Conservation (phyloP, 2,329 filamentous ascomycete species). For the Paecilomyces niveus region DNA sequence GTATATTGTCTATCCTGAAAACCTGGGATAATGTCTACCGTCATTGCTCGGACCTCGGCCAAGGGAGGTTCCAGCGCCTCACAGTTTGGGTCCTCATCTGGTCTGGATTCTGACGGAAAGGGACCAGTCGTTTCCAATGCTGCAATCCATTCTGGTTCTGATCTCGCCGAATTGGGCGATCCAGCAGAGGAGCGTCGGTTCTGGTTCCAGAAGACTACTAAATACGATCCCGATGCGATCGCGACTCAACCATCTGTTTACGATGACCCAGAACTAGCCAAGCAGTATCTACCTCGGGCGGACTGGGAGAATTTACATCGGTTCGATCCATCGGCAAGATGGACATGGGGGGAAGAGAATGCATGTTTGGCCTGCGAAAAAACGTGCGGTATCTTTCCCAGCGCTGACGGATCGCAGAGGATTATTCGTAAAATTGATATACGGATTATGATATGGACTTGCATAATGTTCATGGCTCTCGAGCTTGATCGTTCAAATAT, state of each 20-base stretch:
- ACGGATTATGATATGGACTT: conserved; percentile 29
- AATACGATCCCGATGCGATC: conserved; percentile 18
- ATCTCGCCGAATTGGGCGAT: conserved; percentile 8
- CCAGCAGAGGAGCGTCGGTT: conserved; percentile 16
- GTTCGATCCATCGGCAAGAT: conserved; percentile 19
- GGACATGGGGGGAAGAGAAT: conserved; percentile 16
- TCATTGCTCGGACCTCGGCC: neutral
- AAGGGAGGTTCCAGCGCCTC: neutral
- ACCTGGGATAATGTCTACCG: conserved; percentile 4
- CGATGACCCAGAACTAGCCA: conserved; percentile 34
- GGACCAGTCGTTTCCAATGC: neutral
- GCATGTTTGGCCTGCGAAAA: neutral
- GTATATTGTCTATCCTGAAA: neutral
- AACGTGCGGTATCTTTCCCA: neutral
- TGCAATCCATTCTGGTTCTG: neutral
- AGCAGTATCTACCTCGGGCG: conserved; percentile 21
- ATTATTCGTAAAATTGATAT: conserved; percentile 16
- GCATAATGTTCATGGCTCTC: conserved; percentile 45
- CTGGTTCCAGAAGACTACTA: conserved; percentile 20
- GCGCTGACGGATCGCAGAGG: neutral
- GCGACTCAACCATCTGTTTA: conserved; percentile 41
- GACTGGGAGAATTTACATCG: conserved; percentile 32
- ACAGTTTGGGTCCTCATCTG: neutral
- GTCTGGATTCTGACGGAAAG: neutral
- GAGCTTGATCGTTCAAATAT: conserved; percentile 47